These are phyloP conservation scores for Phialophora expanda DNA, from an alignment of 2,329 filamentous ascomycete genomes.

Conservation along the genomic window DNA sequence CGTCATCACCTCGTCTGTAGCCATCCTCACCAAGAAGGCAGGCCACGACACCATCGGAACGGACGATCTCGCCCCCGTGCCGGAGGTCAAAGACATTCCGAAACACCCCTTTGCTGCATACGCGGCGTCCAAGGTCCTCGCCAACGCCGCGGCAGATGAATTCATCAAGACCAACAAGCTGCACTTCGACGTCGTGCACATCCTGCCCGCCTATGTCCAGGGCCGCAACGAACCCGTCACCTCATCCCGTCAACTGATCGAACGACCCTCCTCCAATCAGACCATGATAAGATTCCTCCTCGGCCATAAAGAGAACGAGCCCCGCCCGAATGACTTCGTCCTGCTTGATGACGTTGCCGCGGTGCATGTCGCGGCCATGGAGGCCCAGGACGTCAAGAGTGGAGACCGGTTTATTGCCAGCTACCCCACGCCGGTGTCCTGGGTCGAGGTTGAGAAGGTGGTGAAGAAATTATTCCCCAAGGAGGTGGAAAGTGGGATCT, in stretches of 20 bases:
- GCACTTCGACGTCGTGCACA: conserved; percentile 6
- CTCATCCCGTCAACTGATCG: conserved; percentile 8
- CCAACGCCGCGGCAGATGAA: conserved; percentile 5
- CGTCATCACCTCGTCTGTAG: conserved; percentile 1
- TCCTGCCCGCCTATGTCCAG: conserved; percentile 3
- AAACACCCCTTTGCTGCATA: neutral
- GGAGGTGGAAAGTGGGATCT: conserved; percentile 35
- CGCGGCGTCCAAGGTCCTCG: conserved; percentile 2
- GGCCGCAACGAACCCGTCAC: conserved; percentile 13
- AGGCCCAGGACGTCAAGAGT: conserved; percentile 43
- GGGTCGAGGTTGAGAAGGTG: conserved; percentile 29
- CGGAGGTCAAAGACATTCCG: neutral
- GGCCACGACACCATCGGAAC: neutral
- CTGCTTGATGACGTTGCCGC: conserved; percentile 50
- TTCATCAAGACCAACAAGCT: conserved; percentile 12
- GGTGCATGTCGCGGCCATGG: conserved; percentile 48
- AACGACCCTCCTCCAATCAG: conserved; percentile 12
- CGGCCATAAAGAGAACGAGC: conserved; percentile 29
- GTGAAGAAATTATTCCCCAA: conserved; percentile 48
- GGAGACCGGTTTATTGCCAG: conserved; percentile 45
- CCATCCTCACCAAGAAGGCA: neutral
- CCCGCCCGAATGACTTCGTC: conserved; percentile 47
- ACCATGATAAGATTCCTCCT: conserved; percentile 20
- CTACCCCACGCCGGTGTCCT: conserved; percentile 20
- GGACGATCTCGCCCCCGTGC: conserved; percentile 6